phyloP scores from a whole-genome alignment of 2,329 filamentous ascomycete species.

The Colletotrichum paranaense region DNA sequence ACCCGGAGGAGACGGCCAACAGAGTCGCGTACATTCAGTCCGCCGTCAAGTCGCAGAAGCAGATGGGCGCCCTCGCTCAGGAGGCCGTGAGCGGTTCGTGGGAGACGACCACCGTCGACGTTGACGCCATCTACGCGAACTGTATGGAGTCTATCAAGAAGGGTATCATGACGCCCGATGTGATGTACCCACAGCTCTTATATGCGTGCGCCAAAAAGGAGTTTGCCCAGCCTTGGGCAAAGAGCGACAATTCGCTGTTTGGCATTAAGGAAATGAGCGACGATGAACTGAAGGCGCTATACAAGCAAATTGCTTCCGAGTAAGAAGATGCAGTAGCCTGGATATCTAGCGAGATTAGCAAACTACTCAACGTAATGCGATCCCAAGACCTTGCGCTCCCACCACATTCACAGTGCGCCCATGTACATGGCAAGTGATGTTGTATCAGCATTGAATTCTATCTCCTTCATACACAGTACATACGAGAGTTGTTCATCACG shows the following conservation, averaged over 20 bases:
- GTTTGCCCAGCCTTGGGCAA: conserved; percentile 24
- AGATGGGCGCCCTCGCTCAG: conserved; percentile 38
- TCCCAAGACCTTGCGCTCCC: background rate
- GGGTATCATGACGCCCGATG: conserved; percentile 35
- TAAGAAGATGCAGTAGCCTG: background rate
- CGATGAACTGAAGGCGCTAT: conserved; percentile 37
- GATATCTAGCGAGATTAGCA: background rate
- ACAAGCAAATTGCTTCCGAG: conserved; percentile 28
- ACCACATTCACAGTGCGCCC: background rate
- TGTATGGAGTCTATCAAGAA: conserved; percentile 36
- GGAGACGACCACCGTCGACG: conserved; percentile 35
- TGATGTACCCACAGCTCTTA: conserved; percentile 36
- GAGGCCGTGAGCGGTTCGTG: conserved; percentile 36
- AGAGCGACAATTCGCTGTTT: conserved; percentile 39
- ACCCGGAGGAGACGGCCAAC: conserved; percentile 45
- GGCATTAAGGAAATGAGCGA: conserved; percentile 38
- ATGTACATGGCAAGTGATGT: background rate
- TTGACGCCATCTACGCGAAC: conserved; percentile 34
- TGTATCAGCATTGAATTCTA: conserved; percentile 32
- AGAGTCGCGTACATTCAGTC: conserved; percentile 39
- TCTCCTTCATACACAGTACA: conserved; percentile 39
- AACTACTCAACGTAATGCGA: background rate
- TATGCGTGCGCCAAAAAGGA: conserved; percentile 37
- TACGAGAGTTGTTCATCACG: conserved; percentile 29
- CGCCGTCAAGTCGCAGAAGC: conserved; percentile 38